Evolutionary conservation across 352 stramenopile genomes (phyloP).

Genomic region (Globisporangium lucens): DNA sequence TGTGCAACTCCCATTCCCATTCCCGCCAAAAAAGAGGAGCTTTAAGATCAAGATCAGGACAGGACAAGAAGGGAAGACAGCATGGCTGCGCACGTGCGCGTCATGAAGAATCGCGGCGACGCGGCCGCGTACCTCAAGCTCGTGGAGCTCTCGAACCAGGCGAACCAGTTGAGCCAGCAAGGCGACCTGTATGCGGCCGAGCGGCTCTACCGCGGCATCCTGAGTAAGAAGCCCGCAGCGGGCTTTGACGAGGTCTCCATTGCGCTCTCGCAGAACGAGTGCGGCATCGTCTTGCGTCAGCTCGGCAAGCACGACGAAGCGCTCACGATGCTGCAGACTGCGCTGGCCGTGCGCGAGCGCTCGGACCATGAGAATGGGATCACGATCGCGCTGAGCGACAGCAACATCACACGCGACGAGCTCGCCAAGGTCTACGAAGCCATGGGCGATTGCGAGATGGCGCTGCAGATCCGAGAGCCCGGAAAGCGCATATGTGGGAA

Average conservation of each 20-base stretch:
- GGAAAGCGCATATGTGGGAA: constrained; percentile 55
- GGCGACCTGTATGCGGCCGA: constrained; percentile 42
- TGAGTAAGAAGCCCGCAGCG: constrained; percentile 36
- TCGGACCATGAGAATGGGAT: constrained; percentile 31
- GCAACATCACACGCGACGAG: constrained; percentile 68
- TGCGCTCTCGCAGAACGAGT: constrained; percentile 54
- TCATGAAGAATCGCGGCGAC: constrained; percentile 26
- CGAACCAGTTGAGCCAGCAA: constrained; percentile 32
- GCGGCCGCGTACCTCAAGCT: constrained; percentile 48
- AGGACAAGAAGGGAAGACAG: neutral
- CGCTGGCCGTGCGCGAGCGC: constrained; percentile 42
- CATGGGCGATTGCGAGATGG: constrained; percentile 44
- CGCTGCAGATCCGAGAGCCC: constrained; percentile 35
- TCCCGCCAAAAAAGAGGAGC: neutral
- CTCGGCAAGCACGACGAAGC: constrained; percentile 46
- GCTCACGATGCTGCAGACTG: constrained; percentile 38
- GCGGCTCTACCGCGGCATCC: constrained; percentile 39
- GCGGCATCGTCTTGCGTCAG: constrained; percentile 47
- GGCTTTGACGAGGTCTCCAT: constrained; percentile 62
- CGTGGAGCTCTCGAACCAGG: constrained; percentile 46
- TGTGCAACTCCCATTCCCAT: neutral
- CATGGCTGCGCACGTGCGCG: constrained; percentile 22
- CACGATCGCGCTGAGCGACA: constrained; percentile 44
- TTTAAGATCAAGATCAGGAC: neutral
- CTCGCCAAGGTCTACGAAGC: constrained; percentile 68